These are phyloP conservation scores for Hortiboletus rubellus DNA, from an alignment of 1,284 basidiomycete species.

Conservation along the genomic window DNA sequence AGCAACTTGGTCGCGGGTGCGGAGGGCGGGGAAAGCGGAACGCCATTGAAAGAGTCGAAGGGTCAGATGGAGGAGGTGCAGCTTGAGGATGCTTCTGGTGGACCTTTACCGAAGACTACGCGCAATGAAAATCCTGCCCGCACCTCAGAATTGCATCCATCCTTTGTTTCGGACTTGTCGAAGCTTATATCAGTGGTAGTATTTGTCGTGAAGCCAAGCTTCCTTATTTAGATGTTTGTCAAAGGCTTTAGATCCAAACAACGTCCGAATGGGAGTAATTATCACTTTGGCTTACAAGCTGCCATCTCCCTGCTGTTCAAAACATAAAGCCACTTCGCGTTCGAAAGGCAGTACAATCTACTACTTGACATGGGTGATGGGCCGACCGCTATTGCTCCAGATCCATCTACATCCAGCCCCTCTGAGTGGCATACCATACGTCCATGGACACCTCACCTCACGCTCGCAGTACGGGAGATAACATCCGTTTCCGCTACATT, in stretches of 20 bases:
- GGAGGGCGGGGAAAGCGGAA: no score
- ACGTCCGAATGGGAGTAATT: conserved; percentile 6
- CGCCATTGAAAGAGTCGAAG: no score
- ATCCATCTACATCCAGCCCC: conserved; percentile 19
- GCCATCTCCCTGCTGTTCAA: not conserved
- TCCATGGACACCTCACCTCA: conserved; percentile 71
- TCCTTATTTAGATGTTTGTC: conserved; percentile 22
- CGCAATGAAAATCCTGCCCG: no score
- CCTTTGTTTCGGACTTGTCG: no score
- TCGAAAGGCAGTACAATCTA: not conserved
- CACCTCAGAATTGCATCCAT: no score
- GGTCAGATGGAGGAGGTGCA: no score
- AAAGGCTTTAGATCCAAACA: conserved; percentile 33
- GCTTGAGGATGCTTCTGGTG: no score
- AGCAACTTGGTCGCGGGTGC: no score
- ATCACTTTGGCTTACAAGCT: not conserved
- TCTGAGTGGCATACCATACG: conserved; percentile 66
- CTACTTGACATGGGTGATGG: conserved; percentile 20
- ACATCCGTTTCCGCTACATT: conserved; percentile 74
- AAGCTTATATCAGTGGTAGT: not conserved
- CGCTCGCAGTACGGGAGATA: conserved; percentile 70
- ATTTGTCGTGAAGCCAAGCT: not conserved
- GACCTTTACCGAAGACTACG: no score
- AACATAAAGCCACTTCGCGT: not conserved
- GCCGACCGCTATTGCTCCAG: not conserved